Percentiles rank a stretch among this genome's conserved stretches.
Evolutionary conservation across 2,329 filamentous ascomycete genomes (phyloP).

Genomic region (Ophiostoma ulmi): DNA sequence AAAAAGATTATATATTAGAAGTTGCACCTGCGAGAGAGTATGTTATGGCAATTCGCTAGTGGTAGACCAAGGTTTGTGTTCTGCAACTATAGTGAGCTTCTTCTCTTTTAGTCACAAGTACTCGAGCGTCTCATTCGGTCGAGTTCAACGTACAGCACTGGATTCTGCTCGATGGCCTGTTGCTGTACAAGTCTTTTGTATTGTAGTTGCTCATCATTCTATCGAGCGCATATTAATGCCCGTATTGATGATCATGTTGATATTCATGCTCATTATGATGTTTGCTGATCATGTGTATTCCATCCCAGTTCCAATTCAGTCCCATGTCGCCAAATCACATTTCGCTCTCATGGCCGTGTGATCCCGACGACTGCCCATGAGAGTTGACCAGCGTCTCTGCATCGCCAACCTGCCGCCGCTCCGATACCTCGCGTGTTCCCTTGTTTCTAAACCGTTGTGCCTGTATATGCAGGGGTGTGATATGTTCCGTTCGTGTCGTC

Average conservation of each 20-base stretch:
- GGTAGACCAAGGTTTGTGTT: background rate
- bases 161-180: background rate
- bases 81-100: too few species aligned
- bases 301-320: background rate
- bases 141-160: background rate
- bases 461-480: conserved; percentile 47
- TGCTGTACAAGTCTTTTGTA: background rate
- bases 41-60: background rate
- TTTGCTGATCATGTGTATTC: background rate
- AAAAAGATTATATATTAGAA: too few species aligned
- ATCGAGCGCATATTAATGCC: background rate
- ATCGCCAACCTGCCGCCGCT: conserved; percentile 86
- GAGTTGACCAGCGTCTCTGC: conserved; percentile 69
- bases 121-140: too few species aligned
- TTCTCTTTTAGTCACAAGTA: too few species aligned
- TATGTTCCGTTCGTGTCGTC: conserved; percentile 15
- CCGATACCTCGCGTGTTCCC: conserved; percentile 62
- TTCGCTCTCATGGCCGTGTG: conserved; percentile 35
- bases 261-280: conserved; percentile 1
- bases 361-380: conserved; percentile 31
- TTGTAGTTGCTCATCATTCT: background rate
- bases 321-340: conserved; percentile 31
- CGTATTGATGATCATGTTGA: background rate
- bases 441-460: conserved; percentile 60
- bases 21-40: background rate